Evolutionary conservation across 2,329 filamentous ascomycete genomes (phyloP), one percentile per base, ranked within the genome.

Genomic region (Fonsecaea erecta): DNA sequence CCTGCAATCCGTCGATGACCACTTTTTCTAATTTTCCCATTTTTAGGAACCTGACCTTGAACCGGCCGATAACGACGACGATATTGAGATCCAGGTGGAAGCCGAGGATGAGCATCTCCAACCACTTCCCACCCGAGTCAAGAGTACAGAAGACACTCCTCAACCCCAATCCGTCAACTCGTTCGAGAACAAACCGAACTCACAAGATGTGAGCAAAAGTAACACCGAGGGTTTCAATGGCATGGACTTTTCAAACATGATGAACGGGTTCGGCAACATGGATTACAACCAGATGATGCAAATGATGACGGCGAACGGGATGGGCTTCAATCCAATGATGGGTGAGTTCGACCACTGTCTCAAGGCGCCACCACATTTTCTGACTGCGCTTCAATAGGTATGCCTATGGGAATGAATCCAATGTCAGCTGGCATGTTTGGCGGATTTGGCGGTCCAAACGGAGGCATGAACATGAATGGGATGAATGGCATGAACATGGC

Each of bases 381-480:
- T 67, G 40, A 67, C 55, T 18, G 5, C n/a, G 46, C 40, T 65
- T 26, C 28, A 30, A 1, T 71, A 91, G 90, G 87, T 75, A 93
- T 95, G 90, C 82, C 89, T 71, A 92, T 94, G 89, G 84, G 84
- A 76, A 81, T 81, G 79, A 74, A 75, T 73, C 76, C 78, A 73
- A 79, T 76, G 77, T 67, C 64, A 59, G 78, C 80, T 73, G 79
- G 79, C 71, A 82, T 81, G 78, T 80, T 79, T 78, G 78, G 80
- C 70, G 79, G 77, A 63, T 81, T 80, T 74, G 79, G 79, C 72
- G 71, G 71, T 67, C 70, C 67, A 60, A 72, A 86, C 75, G 92
- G 94, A 90, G 85, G 85, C 78, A 95, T 96, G 91, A 90, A 93
- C 78, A 95, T 96, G 91, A 90, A 93, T 83, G 90, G 90, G 79